Base-by-base conservation (phyloP, 129 eudicot species). In the Artemisia annua region DNA sequence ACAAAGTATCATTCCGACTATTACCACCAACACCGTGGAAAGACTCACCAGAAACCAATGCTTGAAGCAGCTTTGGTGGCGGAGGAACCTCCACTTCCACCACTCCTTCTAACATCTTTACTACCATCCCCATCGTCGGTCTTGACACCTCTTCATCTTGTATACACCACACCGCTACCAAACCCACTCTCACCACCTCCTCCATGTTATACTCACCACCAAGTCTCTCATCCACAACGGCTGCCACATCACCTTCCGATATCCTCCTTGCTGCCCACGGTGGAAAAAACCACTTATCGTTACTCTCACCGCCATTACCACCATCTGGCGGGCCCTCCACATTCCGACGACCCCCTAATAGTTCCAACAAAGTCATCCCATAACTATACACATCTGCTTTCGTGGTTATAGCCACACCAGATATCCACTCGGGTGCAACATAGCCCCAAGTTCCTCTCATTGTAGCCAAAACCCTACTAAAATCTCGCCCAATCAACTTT, bases 371-470 rank as follows among this genome's bases (percentile, higher is more conserved):
- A 3, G 97, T 92, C 97, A 92, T 92, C 28, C 97, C 97, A 14
- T 89, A 92, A 82, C 97, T 92, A 78, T 92, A 92, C 16, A 92
- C 97, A 55, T 92, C 97, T 0, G 97, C 97, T 72, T 92, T 92
- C 18, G 91, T 83, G 30, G 96, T 89, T 60, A 92, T 92, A 16
- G 96, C 94, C 60, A 87, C 94, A 4, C 97, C 97, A 1, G 97
- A 92, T 63, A 92, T 92, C 97, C 97, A 92, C 82, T 92, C 97
- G 0, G 97, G 97, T 7, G 97, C 97, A 15, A 92, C 96, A 56
- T 92, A 92, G 1, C 97, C 97, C 97, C 97, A 89, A 1, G 97
- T 92, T 1, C 97, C 97, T 72, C 97, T 84, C 97, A 92, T 87
- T 13, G 96, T 85, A 14, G 90, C 97, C 78, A 92, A 69, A 50